A percentile compares a stretch with the other conserved stretches of the same genome.
Evolutionary conservation across 2,329 filamentous ascomycete species (phyloP).

Genomic region (Sclerotinia minor): DNA sequence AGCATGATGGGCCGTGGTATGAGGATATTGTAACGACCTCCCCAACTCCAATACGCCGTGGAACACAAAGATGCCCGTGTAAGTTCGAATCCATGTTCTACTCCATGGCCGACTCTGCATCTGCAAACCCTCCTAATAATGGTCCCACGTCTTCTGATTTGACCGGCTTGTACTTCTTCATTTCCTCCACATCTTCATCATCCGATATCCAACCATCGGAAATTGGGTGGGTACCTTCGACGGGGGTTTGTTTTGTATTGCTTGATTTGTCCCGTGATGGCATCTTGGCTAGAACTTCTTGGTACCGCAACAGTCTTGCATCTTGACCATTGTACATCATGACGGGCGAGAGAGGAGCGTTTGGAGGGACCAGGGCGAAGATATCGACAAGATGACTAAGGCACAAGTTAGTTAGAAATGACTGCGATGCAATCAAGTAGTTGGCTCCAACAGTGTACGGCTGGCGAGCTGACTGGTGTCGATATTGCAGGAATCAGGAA

Average conservation of each 20-base stretch:
- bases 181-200: slow-evolving; percentile 40
- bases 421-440: neutral
- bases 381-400: slow-evolving; percentile 66
- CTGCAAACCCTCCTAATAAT: slow-evolving; percentile 42
- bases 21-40: slow-evolving; percentile 38
- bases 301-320: slow-evolving; percentile 57
- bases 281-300: slow-evolving; percentile 61
- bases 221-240: slow-evolving; percentile 33
- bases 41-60: slow-evolving; percentile 39
- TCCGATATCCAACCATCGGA: slow-evolving; percentile 49
- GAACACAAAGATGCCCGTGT: slow-evolving; percentile 33
- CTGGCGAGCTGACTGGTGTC: slow-evolving; percentile 2
- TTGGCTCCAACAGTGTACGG: neutral
- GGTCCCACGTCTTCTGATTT: slow-evolving; percentile 42
- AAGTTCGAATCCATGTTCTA: slow-evolving; percentile 34
- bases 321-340: slow-evolving; percentile 55
- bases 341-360: slow-evolving; percentile 43
- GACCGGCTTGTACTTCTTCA: slow-evolving; percentile 36
- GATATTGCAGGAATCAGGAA: slow-evolving; percentile 23
- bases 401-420: slow-evolving; percentile 28
- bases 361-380: slow-evolving; percentile 62
- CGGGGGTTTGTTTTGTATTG: slow-evolving; percentile 37
- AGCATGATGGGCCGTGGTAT: slow-evolving; percentile 32
- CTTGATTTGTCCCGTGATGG: slow-evolving; percentile 50
- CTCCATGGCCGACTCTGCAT: slow-evolving; percentile 40